Conservation (phyloP, 2,329 filamentous ascomycete species). For the Aspergillus fumigatus region DNA sequence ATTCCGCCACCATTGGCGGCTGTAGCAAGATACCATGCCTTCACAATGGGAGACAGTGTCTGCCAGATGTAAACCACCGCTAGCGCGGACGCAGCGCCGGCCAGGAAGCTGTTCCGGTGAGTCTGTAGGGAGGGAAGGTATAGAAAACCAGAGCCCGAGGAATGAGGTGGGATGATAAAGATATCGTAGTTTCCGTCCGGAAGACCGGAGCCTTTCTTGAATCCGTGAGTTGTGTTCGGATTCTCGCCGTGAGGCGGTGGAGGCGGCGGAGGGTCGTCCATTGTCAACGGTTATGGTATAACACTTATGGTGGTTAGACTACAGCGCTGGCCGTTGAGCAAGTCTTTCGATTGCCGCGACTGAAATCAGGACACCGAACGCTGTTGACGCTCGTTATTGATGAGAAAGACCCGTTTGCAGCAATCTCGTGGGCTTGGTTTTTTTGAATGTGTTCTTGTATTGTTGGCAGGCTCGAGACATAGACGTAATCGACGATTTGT, state of each 20-base stretch:
- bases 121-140: conserved; percentile 88
- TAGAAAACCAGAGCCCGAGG: conserved; percentile 80
- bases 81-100: conserved; percentile 75
- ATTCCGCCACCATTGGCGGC: conserved; percentile 68
- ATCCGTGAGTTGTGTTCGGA: conserved; percentile 6
- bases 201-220: conserved; percentile 51
- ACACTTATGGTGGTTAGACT: neutral
- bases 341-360: neutral
- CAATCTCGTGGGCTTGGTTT: neutral
- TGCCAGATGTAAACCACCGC: conserved; percentile 68
- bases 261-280: conserved; percentile 52
- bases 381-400: neutral
- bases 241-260: conserved; percentile 64
- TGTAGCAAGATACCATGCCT: conserved; percentile 67
- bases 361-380: neutral
- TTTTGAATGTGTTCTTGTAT: neutral
- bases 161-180: conserved; percentile 91
- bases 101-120: conserved; percentile 84
- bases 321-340: neutral
- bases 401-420: neutral
- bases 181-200: conserved; percentile 94
- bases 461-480: neutral
- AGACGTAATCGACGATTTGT: neutral
- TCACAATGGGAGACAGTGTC: conserved; percentile 67
- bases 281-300: conserved; percentile 10